Evolutionary conservation across 768 basidiomycete species (phyloP).

Genomic region (Leccinellum luteum): DNA sequence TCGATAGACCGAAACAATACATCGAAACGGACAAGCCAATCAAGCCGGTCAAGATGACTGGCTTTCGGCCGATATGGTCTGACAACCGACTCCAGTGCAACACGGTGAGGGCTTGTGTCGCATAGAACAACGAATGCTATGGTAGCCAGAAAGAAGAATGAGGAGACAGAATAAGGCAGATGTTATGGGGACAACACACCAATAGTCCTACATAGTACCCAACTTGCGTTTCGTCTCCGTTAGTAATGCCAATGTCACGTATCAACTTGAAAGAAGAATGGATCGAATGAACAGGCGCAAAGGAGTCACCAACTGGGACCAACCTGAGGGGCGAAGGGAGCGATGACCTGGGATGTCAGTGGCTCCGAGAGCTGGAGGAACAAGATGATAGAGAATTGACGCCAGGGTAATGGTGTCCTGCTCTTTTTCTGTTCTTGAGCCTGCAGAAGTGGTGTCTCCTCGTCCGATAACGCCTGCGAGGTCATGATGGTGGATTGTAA

Average conservation of each 20-base stretch:
- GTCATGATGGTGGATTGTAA: slow-evolving; percentile 20
- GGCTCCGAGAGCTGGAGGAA: slow-evolving; percentile 78
- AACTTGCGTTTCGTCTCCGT: slow-evolving; percentile 67
- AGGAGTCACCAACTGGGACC: slow-evolving; percentile 10
- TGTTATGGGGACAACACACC: slow-evolving; percentile 37
- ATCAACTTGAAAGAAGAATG: slow-evolving; percentile 46
- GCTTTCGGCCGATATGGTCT: slow-evolving; percentile 72
- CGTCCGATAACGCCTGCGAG: slow-evolving; percentile 40
- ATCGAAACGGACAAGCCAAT: slow-evolving; percentile 65
- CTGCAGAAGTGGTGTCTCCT: slow-evolving; percentile 61
- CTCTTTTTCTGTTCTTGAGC: slow-evolving; percentile 33
- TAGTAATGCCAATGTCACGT: slow-evolving; percentile 63
- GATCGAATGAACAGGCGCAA: neutral
- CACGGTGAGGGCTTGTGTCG: slow-evolving; percentile 70
- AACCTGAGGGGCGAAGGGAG: slow-evolving; percentile 74
- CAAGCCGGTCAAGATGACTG: slow-evolving; percentile 66
- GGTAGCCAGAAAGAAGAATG: neutral
- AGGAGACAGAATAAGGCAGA: neutral
- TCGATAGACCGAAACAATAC: slow-evolving; percentile 73
- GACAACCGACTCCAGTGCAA: slow-evolving; percentile 75
- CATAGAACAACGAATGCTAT: slow-evolving; percentile 76
- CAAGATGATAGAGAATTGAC: slow-evolving; percentile 66
- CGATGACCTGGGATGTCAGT: slow-evolving; percentile 71
- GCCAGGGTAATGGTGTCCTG: slow-evolving; percentile 63
- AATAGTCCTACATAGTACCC: slow-evolving; percentile 79